Conservation (phyloP, 306 rosid genomes). For the Vicia sativa region DNA sequence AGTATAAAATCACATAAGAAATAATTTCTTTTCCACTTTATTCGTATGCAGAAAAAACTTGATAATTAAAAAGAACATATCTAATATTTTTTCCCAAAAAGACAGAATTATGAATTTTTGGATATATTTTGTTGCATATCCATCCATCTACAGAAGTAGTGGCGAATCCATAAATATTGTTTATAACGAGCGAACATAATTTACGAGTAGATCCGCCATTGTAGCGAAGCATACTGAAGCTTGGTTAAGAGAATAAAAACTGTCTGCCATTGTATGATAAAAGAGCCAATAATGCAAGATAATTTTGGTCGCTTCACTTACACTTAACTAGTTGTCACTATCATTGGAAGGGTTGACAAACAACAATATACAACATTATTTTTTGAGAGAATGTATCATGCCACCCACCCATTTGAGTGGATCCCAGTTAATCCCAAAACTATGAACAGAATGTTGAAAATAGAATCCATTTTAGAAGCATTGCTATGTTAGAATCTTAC, state of each 20-base stretch:
- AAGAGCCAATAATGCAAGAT: conserved; percentile 36
- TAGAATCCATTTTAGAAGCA: conserved; percentile 30
- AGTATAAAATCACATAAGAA: too few relatives aligned
- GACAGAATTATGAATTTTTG: too few relatives aligned
- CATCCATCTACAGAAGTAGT: too few relatives aligned
- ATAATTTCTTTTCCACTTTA: too few relatives aligned
- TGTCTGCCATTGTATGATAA: conserved; percentile 36
- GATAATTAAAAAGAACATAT: too few relatives aligned
- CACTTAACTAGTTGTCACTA: conserved; percentile 31
- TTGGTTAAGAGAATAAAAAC: conserved; percentile 3
- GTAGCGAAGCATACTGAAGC: neutral
- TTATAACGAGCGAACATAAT: too few relatives aligned
- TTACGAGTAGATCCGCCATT: neutral
- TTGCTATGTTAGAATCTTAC: conserved; percentile 32
- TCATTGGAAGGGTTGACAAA: conserved; percentile 40
- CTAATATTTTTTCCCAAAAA: too few relatives aligned
- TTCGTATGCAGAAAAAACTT: too few relatives aligned
- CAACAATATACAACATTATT: conserved; percentile 27
- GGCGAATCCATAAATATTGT: too few relatives aligned
- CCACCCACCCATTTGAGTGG: conserved; percentile 22
- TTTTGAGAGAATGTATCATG: conserved; percentile 12
- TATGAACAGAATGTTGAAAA: conserved; percentile 36
- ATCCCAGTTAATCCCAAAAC: conserved; percentile 25
- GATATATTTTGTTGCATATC: too few relatives aligned
- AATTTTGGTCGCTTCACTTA: conserved; percentile 17